phyloP scores from a whole-genome alignment of 192 early-diverging fungal species.

The Globomyces pollinis-pini region DNA sequence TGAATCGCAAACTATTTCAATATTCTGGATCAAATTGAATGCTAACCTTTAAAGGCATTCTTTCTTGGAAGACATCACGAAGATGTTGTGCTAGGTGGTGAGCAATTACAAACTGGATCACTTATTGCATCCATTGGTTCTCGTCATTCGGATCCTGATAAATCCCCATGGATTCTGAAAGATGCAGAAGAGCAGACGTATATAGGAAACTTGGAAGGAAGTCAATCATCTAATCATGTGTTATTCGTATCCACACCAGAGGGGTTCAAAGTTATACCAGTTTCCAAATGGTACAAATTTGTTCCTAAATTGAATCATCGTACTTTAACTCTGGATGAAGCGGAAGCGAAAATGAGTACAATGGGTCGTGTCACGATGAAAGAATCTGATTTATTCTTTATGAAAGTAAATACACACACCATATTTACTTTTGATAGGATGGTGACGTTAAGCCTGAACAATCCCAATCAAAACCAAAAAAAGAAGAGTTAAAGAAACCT shows the following conservation, averaged over 20 bases:
- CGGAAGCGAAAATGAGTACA: constrained; percentile 34
- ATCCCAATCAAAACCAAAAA: too few relatives aligned
- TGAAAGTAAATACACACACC: background rate
- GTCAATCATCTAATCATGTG: constrained; percentile 21
- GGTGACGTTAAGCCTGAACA: background rate
- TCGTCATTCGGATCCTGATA: constrained; percentile 28
- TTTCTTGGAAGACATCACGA: constrained; percentile 22
- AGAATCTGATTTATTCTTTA: too few relatives aligned
- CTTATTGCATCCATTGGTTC: constrained; percentile 10
- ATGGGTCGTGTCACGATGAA: too few relatives aligned
- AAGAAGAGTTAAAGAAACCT: constrained; percentile 16
- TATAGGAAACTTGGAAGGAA: constrained; percentile 25
- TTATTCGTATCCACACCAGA: constrained; percentile 26
- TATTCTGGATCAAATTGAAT: too few relatives aligned
- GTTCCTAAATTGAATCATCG: constrained; percentile 27
- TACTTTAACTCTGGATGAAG: constrained; percentile 43
- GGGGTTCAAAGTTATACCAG: constrained; percentile 33
- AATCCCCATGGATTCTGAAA: constrained; percentile 32
- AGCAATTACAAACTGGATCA: background rate
- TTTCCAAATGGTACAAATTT: constrained; percentile 42
- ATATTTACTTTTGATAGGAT: too few relatives aligned
- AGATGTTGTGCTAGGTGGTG: constrained; percentile 9
- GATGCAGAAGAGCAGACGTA: constrained; percentile 18
- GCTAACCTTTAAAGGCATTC: too few relatives aligned
- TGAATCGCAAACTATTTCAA: too few relatives aligned